phyloP scores from a whole-genome alignment of 306 rosid genomes.

The Cucumis sativus region DNA sequence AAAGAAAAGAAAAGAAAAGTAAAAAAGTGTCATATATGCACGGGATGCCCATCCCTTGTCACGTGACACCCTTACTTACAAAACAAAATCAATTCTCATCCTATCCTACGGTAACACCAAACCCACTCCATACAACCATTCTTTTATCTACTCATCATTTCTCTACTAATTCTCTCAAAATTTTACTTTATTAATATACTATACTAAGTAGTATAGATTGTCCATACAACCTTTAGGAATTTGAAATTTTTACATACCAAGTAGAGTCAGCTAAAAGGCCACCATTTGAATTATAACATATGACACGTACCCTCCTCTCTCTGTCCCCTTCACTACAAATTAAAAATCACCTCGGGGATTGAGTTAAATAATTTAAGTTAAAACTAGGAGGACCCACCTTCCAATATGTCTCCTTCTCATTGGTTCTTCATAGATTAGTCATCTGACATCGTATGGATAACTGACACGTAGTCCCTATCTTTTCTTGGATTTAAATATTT shows the following conservation, averaged over 20 bases:
- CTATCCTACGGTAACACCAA: neutral
- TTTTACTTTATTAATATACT: too few species aligned
- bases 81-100: neutral
- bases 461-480: neutral
- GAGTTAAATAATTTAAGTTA: neutral
- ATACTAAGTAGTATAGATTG: neutral
- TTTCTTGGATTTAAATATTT: neutral
- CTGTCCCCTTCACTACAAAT: neutral
- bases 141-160: neutral
- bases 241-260: neutral
- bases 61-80: neutral
- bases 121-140: neutral
- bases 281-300: neutral
- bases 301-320: neutral
- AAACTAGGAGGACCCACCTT: neutral
- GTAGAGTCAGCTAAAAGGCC: neutral
- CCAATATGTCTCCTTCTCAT: neutral
- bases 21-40: neutral
- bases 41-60: neutral
- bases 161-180: too few species aligned
- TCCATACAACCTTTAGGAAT: neutral
- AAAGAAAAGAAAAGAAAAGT: neutral
- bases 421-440: neutral
- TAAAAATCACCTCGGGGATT: neutral
- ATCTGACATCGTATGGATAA: conserved; percentile 7